Evolutionary conservation across 2,329 filamentous ascomycete species (phyloP).

Genomic region (Hypoxylon sp.): DNA sequence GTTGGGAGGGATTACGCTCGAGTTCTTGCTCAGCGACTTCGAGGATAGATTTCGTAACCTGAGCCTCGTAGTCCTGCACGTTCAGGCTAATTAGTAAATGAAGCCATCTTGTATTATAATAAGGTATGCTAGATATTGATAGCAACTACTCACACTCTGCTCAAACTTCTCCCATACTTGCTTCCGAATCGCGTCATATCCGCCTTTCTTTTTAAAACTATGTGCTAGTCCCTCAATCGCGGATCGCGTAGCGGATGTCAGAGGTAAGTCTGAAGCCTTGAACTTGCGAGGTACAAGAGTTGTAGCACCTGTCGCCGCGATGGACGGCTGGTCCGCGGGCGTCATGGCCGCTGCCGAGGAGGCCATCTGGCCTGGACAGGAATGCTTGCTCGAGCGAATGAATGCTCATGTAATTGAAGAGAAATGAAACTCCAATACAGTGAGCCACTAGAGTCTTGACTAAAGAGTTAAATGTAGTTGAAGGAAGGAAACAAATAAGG

Average conservation of each 20-base stretch:
- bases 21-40: conserved; percentile 80
- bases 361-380: conserved; percentile 45
- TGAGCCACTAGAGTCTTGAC: neutral
- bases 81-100: conserved; percentile 23
- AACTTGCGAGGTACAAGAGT: conserved; percentile 62
- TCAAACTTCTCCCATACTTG: conserved; percentile 82
- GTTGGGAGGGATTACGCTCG: conserved; percentile 77
- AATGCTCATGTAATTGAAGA: conserved; percentile 27
- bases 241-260: conserved; percentile 78
- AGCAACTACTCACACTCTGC: conserved; percentile 67
- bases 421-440: neutral
- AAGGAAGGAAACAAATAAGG: neutral
- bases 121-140: neutral
- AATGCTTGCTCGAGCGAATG: conserved; percentile 6
- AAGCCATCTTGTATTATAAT: neutral
- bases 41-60: conserved; percentile 75
- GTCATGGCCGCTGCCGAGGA: conserved; percentile 46
- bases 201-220: conserved; percentile 87
- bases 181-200: conserved; percentile 83
- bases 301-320: conserved; percentile 36
- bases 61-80: conserved; percentile 74
- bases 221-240: conserved; percentile 83
- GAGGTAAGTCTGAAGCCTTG: conserved; percentile 80
- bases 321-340: conserved; percentile 50
- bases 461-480: neutral